Percentiles rank a stretch among this genome's conserved stretches.
Conservation (phyloP, 257 asterid species). For the Pogostemon cablin region DNA sequence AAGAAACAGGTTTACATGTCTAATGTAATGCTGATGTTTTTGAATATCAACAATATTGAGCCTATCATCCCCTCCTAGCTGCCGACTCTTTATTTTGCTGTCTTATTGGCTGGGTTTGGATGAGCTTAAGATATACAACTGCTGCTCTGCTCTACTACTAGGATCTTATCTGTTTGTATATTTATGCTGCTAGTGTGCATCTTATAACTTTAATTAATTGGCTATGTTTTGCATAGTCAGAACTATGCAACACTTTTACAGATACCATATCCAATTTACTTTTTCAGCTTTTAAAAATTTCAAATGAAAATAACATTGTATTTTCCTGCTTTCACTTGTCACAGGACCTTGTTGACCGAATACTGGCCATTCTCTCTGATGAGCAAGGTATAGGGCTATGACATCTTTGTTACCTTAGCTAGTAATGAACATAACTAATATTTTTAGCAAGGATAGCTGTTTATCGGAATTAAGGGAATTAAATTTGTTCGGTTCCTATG, state of each 20-base stretch:
- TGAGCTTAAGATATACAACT: background rate
- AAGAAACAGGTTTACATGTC: constrained; percentile 80
- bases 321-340: constrained; percentile 27
- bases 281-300: constrained; percentile 19
- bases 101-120: constrained; percentile 5
- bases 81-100: constrained; percentile 7
- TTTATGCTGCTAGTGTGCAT: constrained; percentile 1
- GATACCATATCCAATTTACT: background rate
- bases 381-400: constrained; percentile 66
- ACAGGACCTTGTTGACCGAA: constrained; percentile 96
- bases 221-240: background rate
- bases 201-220: background rate
- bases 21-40: constrained; percentile 17
- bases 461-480: constrained; percentile 14
- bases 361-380: constrained; percentile 71
- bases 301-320: constrained; percentile 17
- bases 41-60: background rate
- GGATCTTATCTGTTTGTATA: background rate
- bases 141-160: constrained; percentile 11
- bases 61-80: constrained; percentile 7
- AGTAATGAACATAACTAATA: background rate
- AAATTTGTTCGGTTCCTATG: constrained; percentile 9
- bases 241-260: background rate
- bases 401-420: constrained; percentile 23
- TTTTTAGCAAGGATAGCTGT: constrained; percentile 7